phyloP scores from a whole-genome alignment of 495 filamentous ascomycete genomes.

The Letharia lupina region DNA sequence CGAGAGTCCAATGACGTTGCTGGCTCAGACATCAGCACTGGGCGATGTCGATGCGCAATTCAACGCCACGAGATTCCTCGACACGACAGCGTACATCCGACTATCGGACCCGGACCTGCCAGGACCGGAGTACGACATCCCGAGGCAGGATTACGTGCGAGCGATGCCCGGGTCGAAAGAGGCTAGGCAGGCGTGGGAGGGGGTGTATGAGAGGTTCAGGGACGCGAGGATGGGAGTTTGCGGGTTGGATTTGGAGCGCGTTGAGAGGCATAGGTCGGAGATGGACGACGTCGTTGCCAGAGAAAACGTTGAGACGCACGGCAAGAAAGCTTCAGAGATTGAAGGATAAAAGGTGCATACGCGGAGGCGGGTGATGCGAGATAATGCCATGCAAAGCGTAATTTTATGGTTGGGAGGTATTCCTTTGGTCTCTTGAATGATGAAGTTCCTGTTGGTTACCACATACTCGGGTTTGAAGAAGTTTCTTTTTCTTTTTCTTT shows the following conservation, averaged over 20 bases:
- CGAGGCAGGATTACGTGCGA: slow-evolving; percentile 27
- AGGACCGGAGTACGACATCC: slow-evolving; percentile 40
- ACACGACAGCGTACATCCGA: slow-evolving; percentile 35
- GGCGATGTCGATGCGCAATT: slow-evolving; percentile 28
- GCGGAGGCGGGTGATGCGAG: background rate
- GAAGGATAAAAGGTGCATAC: background rate
- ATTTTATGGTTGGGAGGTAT: background rate
- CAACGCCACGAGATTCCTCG: slow-evolving; percentile 32
- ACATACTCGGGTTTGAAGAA: background rate
- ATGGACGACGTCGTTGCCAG: background rate
- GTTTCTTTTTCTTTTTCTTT: background rate
- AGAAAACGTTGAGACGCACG: slow-evolving; percentile 2
- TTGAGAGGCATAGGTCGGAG: background rate
- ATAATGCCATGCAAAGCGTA: background rate
- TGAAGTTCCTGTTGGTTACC: background rate
- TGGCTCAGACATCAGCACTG: slow-evolving; percentile 21
- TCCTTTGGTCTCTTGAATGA: background rate
- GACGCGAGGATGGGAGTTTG: slow-evolving; percentile 31
- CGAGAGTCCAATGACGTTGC: slow-evolving; percentile 21
- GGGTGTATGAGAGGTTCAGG: slow-evolving; percentile 28
- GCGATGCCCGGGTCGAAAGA: slow-evolving; percentile 34
- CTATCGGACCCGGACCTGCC: slow-evolving; percentile 37
- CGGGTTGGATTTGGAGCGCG: slow-evolving; percentile 30
- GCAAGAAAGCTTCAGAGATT: background rate
- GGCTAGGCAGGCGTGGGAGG: slow-evolving; percentile 40